Percentiles rank a stretch among this genome's conserved stretches.
Evolutionary conservation across 2,329 filamentous ascomycete species (phyloP).

Genomic region (Clarireedia hainanense): DNA sequence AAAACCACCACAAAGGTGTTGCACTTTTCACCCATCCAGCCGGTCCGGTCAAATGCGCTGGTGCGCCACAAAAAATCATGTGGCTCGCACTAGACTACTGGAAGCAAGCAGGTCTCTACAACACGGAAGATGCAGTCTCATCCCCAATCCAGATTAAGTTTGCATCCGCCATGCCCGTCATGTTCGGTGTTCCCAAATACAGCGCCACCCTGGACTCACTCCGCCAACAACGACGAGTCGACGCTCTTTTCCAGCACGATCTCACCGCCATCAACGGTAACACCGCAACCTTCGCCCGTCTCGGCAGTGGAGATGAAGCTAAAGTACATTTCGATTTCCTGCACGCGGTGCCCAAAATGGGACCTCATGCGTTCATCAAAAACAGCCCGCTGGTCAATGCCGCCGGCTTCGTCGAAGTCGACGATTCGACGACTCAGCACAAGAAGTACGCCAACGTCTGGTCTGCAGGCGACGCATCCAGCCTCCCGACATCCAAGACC

Average conservation of each 20-base stretch:
- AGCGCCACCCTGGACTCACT: constrained; percentile 44
- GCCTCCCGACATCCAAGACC: constrained; percentile 49
- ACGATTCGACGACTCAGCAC: constrained; percentile 44
- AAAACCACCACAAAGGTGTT: constrained; percentile 39
- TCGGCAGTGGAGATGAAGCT: constrained; percentile 35
- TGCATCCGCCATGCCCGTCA: constrained; percentile 45
- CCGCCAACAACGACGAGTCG: constrained; percentile 45
- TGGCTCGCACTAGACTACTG: constrained; percentile 54
- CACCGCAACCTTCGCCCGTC: constrained; percentile 41
- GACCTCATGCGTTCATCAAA: constrained; percentile 45
- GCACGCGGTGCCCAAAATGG: constrained; percentile 53
- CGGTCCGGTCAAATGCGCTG: constrained; percentile 52
- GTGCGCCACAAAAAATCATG: constrained; percentile 54
- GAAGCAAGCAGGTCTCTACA: constrained; percentile 45
- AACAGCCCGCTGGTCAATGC: constrained; percentile 46
- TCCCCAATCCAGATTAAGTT: constrained; percentile 46
- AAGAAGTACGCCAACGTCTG: constrained; percentile 49
- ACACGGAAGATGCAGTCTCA: constrained; percentile 30
- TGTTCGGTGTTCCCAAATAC: constrained; percentile 57
- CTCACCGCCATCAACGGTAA: constrained; percentile 45
- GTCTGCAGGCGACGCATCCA: constrained; percentile 52
- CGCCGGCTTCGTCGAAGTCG: constrained; percentile 50
- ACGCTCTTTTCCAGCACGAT: constrained; percentile 51
- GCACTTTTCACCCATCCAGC: constrained; percentile 54
- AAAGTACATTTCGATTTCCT: constrained; percentile 44